These are phyloP conservation scores for Arctium minus DNA, from an alignment of 129 eudicot genomes.

Conservation along the genomic window DNA sequence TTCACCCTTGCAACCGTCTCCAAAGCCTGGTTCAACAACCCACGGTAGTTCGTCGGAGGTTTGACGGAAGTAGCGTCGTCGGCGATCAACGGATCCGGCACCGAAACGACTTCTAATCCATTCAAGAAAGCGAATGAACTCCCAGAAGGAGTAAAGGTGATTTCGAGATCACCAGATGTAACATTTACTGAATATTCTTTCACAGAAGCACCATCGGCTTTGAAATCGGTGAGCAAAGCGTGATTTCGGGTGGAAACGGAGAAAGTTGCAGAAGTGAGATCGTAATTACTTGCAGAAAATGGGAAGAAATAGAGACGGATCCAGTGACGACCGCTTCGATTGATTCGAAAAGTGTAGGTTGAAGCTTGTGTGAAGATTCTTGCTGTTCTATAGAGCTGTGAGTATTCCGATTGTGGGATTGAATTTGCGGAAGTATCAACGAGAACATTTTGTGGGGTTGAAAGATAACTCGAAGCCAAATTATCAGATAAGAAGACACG, in stretches of 20 bases:
- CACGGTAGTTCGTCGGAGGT: conserved; percentile 44
- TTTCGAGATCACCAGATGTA: conserved; percentile 34
- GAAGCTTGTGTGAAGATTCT: conserved; percentile 58
- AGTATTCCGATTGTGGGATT: conserved; percentile 39
- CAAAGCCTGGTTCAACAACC: conserved; percentile 46
- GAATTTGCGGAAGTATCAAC: conserved; percentile 53
- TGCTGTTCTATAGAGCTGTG: conserved; percentile 54
- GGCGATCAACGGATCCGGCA: conserved; percentile 54
- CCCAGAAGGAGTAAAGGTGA: conserved; percentile 50
- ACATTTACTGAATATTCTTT: conserved; percentile 60
- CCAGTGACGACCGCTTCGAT: conserved; percentile 78
- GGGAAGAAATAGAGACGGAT: conserved; percentile 78
- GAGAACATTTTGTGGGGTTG: conserved; percentile 62
- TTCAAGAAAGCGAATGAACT: conserved; percentile 69
- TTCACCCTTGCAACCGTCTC: conserved; percentile 66
- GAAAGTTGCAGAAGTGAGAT: conserved; percentile 53
- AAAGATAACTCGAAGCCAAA: conserved; percentile 53
- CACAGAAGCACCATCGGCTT: conserved; percentile 18
- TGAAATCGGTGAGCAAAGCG: conserved; percentile 47
- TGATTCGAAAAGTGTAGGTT: conserved; percentile 51
- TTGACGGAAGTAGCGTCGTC: conserved; percentile 47
- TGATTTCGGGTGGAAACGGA: conserved; percentile 56
- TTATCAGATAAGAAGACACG: conserved; percentile 61
- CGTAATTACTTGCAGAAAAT: conserved; percentile 41
- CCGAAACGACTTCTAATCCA: conserved; percentile 76